Conservation (phyloP, 129 eudicot genomes). For the Escallonia herrerae region DNA sequence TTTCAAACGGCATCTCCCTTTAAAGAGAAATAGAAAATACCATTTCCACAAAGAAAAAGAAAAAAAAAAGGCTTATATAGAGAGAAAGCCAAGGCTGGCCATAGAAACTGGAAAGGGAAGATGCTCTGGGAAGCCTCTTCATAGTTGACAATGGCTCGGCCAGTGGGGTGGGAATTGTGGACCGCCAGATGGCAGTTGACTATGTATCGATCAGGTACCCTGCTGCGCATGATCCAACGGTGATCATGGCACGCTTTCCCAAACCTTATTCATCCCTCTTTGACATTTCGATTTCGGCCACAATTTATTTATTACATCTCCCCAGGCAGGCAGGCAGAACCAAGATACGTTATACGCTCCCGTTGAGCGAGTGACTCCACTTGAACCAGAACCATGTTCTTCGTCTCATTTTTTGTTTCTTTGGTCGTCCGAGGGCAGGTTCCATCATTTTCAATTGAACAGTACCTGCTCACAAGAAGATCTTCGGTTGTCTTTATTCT, state of each 20-base stretch:
- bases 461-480: too few species aligned
- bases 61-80: too few species aligned
- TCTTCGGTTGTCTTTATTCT: too few species aligned
- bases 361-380: not conserved
- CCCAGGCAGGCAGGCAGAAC: not conserved
- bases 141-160: not conserved
- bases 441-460: too few species aligned
- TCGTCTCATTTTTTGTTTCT: too few species aligned
- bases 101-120: too few species aligned
- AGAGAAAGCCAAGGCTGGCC: too few species aligned
- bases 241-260: conserved; percentile 24
- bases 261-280: conserved; percentile 1
- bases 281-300: conserved; percentile 13
- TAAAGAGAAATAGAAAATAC: too few species aligned
- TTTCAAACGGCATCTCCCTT: too few species aligned
- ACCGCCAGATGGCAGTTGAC: conserved; percentile 28
- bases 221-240: conserved; percentile 25
- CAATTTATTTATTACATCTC: conserved; percentile 1
- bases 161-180: conserved; percentile 1
- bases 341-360: not conserved
- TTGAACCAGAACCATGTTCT: not conserved
- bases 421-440: not conserved
- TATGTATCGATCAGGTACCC: not conserved
- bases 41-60: too few species aligned
- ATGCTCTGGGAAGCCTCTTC: too few species aligned